Percentiles rank a stretch among this genome's conserved stretches.
These are phyloP conservation scores for Malassezia cuniculi DNA, from an alignment of 1,284 basidiomycete genomes.

Conservation along the genomic window DNA sequence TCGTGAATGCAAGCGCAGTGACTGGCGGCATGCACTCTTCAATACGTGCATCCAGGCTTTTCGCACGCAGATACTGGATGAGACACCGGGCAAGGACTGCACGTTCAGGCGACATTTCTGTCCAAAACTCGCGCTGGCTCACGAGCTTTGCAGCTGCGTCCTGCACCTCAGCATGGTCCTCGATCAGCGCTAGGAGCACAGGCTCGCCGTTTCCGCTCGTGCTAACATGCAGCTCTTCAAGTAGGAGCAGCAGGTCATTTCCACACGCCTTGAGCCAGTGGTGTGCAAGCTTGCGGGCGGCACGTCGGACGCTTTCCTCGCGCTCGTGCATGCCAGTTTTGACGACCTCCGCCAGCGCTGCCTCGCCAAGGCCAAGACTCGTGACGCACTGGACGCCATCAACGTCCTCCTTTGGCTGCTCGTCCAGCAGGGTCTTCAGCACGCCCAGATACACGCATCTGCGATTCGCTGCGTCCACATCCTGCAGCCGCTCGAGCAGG, in stretches of 20 bases:
- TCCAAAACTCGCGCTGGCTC: slow-evolving; percentile 64
- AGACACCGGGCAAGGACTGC: slow-evolving; percentile 74
- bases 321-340: slow-evolving; percentile 71
- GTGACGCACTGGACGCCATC: slow-evolving; percentile 7
- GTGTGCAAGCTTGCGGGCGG: slow-evolving; percentile 54
- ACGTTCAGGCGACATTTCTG: slow-evolving; percentile 61
- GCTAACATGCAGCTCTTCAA: slow-evolving; percentile 56
- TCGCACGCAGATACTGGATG: slow-evolving; percentile 61
- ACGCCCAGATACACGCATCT: slow-evolving; percentile 62
- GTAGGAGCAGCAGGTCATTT: slow-evolving; percentile 48
- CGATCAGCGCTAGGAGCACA: slow-evolving; percentile 57
- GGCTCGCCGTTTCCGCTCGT: slow-evolving; percentile 54
- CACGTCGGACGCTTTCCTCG: slow-evolving; percentile 66
- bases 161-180: slow-evolving; percentile 53
- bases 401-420: slow-evolving; percentile 12
- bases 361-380: slow-evolving; percentile 25
- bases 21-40: slow-evolving; percentile 74
- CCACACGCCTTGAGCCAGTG: slow-evolving; percentile 34
- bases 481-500: slow-evolving; percentile 69
- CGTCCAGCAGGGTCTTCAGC: slow-evolving; percentile 20
- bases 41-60: slow-evolving; percentile 55
- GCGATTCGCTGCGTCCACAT: slow-evolving; percentile 69
- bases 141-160: slow-evolving; percentile 55
- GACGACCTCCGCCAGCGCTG: slow-evolving; percentile 24
- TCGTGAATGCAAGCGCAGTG: slow-evolving; percentile 71